phyloP scores from a whole-genome alignment of 306 rosid genomes.

The Malus sylvestris region DNA sequence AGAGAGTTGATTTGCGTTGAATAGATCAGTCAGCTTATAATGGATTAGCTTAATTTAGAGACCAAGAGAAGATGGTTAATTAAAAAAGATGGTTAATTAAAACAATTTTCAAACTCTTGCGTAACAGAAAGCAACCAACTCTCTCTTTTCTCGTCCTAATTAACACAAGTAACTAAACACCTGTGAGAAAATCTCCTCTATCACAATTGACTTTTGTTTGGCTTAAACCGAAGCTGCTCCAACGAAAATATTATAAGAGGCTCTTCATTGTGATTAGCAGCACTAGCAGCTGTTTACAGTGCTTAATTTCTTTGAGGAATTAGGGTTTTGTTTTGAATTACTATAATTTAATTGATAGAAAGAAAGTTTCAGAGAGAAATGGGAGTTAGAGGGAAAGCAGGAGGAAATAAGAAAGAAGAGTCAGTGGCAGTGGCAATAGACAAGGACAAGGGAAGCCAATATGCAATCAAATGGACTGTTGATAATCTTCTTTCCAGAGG shows the following conservation, averaged over 20 bases:
- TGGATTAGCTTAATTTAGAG: neutral
- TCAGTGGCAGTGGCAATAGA: slow-evolving; percentile 79
- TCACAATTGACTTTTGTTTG: neutral
- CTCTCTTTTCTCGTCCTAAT: neutral
- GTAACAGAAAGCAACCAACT: neutral
- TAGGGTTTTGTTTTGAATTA: neutral
- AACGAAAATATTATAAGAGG: too few species aligned
- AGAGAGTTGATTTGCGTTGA: neutral
- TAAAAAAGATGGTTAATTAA: neutral
- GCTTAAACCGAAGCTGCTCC: neutral
- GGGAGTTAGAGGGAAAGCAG: slow-evolving; percentile 27
- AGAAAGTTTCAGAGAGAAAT: slow-evolving; percentile 5
- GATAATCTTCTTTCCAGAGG: slow-evolving; percentile 71
- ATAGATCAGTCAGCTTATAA: neutral
- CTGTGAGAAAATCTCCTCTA: neutral
- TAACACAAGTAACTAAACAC: neutral
- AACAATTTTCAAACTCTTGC: neutral
- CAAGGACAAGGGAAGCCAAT: slow-evolving; percentile 71
- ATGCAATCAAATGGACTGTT: slow-evolving; percentile 81
- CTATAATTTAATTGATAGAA: neutral
- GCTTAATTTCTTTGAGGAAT: neutral
- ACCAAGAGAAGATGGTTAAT: neutral
- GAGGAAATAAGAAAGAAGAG: slow-evolving; percentile 41
- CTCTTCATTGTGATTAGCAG: neutral
- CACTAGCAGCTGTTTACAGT: neutral